Evolutionary conservation across 345 rosid species (phyloP).

Genomic region (Populus nigra): DNA sequence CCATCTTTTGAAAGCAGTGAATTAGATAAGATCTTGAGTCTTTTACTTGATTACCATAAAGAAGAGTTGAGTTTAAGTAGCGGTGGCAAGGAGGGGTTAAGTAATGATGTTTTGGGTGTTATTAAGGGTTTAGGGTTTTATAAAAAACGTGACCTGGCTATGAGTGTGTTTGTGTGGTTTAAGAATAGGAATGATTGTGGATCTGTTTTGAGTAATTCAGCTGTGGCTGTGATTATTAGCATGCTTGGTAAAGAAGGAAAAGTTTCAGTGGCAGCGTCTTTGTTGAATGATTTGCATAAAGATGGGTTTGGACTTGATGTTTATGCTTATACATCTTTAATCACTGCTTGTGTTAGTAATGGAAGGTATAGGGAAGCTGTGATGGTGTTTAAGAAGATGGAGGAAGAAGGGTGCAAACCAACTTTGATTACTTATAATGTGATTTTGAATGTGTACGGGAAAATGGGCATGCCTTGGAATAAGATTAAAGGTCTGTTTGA

Average conservation of each 20-base stretch:
- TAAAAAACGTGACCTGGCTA: slow-evolving; percentile 61
- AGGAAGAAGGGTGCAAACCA: slow-evolving; percentile 76
- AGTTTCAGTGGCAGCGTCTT: slow-evolving; percentile 54
- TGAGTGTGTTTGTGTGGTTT: slow-evolving; percentile 74
- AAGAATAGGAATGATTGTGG: slow-evolving; percentile 43
- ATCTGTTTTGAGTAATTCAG: slow-evolving; percentile 45
- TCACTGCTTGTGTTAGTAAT: slow-evolving; percentile 59
- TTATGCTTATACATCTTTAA: slow-evolving; percentile 76
- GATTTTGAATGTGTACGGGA: slow-evolving; percentile 75
- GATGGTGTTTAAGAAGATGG: slow-evolving; percentile 69
- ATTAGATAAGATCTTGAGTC: slow-evolving; percentile 39
- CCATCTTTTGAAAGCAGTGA: slow-evolving; percentile 48
- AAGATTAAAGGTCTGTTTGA: slow-evolving; percentile 56
- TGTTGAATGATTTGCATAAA: slow-evolving; percentile 49
- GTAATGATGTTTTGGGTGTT: slow-evolving; percentile 57
- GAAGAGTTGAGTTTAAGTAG: slow-evolving; percentile 26
- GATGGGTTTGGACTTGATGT: slow-evolving; percentile 67
- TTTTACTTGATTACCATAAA: slow-evolving; percentile 35
- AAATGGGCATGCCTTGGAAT: slow-evolving; percentile 98
- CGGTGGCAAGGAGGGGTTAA: slow-evolving; percentile 19
- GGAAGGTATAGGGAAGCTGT: slow-evolving; percentile 87
- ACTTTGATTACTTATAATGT: slow-evolving; percentile 88
- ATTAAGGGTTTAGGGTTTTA: slow-evolving; percentile 74
- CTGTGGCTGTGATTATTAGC: slow-evolving; percentile 61
- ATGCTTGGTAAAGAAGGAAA: slow-evolving; percentile 66